Base-by-base conservation (phyloP, 2,329 filamentous ascomycete species). In the Corynespora cassiicola region DNA sequence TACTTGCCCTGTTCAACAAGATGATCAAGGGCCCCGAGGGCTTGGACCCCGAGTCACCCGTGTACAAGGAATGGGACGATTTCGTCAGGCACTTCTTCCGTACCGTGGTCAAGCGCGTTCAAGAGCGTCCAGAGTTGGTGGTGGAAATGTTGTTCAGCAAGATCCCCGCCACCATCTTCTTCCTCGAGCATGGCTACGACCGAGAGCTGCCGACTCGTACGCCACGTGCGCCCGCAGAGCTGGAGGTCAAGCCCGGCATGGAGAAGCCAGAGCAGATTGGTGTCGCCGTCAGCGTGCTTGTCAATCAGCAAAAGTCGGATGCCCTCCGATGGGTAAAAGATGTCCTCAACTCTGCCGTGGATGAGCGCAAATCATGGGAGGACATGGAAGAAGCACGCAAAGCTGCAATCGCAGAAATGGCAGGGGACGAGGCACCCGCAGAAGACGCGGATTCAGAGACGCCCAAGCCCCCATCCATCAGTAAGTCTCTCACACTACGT, bases 101-200 rank as follows among this genome's bases (percentile, higher is more conserved):
- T 52, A 86, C 85, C 58, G 86, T 92, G 49, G 79, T 89, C 37
- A 90, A 87, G 60, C 95, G 94, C 70, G 78, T 97, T 2, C 81
- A 94, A 45, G 84, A 96, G 52, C 81, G 90, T 27, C 90, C 90
- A 0, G 88, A 92, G 47, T 75, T 96, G 25, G 79, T 95, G 32
- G 86, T 95, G 1, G 94, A 99, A 69, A 82, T 99, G 78, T 76
- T 99, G 10, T 99, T 99, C 69, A 95, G 88, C 66, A 99, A 99
- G 68, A 87, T 90, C 40, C 85, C 84, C 34, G 80, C 81, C 29
- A 96, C 89, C 0, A 80, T 90, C 1, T 89, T 88, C 68, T 97
- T 90, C 63, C 78, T 99, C 5, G 91, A 97, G 61, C 90, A 91
- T 58, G 94, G 94, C 0, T 87, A 89, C 54, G 90, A 96, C 58